Percentiles rank a stretch among this genome's conserved stretches.
phyloP scores from a whole-genome alignment of 345 rosid genomes.

The Salix brachista region DNA sequence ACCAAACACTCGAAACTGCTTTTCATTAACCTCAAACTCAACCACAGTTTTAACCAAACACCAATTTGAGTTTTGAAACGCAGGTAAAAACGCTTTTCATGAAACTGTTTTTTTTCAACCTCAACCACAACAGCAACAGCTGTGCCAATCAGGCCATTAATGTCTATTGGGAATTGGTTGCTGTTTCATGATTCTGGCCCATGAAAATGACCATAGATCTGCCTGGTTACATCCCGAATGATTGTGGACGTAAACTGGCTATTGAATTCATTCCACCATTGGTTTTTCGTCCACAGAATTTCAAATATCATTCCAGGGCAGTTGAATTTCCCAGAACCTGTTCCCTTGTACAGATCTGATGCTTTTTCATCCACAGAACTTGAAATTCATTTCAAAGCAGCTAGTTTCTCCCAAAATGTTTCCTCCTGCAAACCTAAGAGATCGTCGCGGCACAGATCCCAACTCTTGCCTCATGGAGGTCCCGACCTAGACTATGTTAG shows the following conservation, averaged over 20 bases:
- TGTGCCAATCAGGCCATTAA: too few relatives aligned
- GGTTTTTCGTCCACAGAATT: not conserved
- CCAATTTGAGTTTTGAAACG: too few relatives aligned
- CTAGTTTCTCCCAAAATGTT: not conserved
- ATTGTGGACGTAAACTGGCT: not conserved
- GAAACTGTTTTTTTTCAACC: too few relatives aligned
- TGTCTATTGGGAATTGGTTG: not conserved
- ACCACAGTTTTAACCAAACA: too few relatives aligned
- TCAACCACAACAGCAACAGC: too few relatives aligned
- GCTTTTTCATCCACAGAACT: too few relatives aligned
- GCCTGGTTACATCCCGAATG: not conserved
- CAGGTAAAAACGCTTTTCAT: too few relatives aligned
- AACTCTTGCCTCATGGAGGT: not conserved
- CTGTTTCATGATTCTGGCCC: not conserved
- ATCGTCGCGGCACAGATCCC: not conserved
- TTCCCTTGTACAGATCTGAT: too few relatives aligned
- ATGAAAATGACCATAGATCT: not conserved
- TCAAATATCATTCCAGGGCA: not conserved
- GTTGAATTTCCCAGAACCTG: too few relatives aligned
- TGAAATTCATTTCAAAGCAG: too few relatives aligned
- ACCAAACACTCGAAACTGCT: too few relatives aligned
- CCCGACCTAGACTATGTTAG: not conserved
- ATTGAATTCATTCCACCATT: not conserved
- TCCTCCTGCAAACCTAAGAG: not conserved
- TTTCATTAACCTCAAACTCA: too few relatives aligned